Percentiles rank a stretch among this genome's conserved stretches.
Evolutionary conservation across 805 yeast genomes (phyloP).

Genomic region (Lachancea cidri): DNA sequence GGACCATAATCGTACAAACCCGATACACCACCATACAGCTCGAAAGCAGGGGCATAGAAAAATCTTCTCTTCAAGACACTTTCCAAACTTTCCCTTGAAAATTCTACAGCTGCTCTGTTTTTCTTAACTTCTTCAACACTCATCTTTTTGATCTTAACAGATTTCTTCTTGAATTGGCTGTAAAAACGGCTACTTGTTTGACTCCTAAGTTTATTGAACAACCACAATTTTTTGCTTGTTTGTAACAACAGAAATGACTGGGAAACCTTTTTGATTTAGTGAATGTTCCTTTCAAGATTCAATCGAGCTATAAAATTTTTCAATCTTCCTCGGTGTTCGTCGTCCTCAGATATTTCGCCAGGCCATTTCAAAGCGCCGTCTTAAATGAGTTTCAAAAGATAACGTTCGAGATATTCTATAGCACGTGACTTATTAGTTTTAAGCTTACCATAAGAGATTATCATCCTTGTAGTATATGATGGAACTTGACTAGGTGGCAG

Average conservation of each 20-base stretch:
- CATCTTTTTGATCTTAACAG: constrained; percentile 27
- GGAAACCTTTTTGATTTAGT: neutral
- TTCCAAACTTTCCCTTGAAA: constrained; percentile 85
- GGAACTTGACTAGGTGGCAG: no score
- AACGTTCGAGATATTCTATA: no score
- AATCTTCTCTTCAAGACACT: constrained; percentile 90
- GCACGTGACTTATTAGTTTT: no score
- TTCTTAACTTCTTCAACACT: constrained; percentile 30
- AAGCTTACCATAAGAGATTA: no score
- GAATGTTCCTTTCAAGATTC: neutral
- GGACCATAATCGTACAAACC: constrained; percentile 99
- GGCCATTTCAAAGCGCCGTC: neutral
- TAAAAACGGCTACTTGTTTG: constrained; percentile 23
- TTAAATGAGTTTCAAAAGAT: neutral
- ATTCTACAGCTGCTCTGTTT: constrained; percentile 35
- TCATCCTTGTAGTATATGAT: no score
- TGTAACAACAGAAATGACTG: neutral
- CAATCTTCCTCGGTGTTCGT: neutral
- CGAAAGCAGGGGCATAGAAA: constrained; percentile 96
- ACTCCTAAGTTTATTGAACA: constrained; percentile 9
- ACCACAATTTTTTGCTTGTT: constrained; percentile 19
- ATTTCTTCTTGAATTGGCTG: constrained; percentile 25
- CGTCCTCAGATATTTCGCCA: neutral
- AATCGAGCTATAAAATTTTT: neutral
- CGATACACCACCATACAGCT: constrained; percentile 96